Evolutionary conservation across 352 stramenopile species (phyloP), one percentile per base, ranked within the genome.

Genomic region (Phytophthora podocarpi): DNA sequence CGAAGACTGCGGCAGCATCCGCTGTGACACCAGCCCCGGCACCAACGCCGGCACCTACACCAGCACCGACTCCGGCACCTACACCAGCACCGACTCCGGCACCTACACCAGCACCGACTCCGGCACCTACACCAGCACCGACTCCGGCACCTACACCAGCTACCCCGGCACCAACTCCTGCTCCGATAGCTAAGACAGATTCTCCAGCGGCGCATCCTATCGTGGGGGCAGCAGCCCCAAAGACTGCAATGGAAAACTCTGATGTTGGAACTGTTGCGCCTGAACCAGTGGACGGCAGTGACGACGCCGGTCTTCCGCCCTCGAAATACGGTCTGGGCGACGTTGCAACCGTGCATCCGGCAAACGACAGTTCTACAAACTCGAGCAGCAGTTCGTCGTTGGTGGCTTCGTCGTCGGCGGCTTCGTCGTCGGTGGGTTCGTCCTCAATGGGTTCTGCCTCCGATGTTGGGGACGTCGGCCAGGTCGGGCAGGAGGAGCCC

Each of bases 401-500:
- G 9, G 30, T 39, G 20, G 28, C 18, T 15, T 20, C 31, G n/a
- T 16, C 30, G 16, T 32, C 11, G 5, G 34, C 28, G 21, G 13
- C 11, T 30, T 53, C 41, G 6, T 16, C 30, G 16, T 32, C 11
- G 5, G 34, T 26, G 21, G 13, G 9, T 30, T 53, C 41, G 6
- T n/a, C n/a, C n/a, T n/a, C n/a, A n/a, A n/a, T n/a, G n/a, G 21
- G 51, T 13, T 56, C 48, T 3, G 30, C n/a, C n/a, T 54, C 59
- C 16, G 43, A 58, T 45, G 48, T 36, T 21, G 39, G 16, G 35
- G 40, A 66, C 5, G 49, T 45, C 20, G 42, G 50, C 3, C 40
- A 67, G 23, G 49, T 51, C 31, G 37, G 39, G 2, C 60, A 69
- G 21, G 60, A 69, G 26, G 51, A 52, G 9, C 51, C 51, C 7